Evolutionary conservation across 2,329 filamentous ascomycete species (phyloP).

Genomic region (Xylariales sp.): DNA sequence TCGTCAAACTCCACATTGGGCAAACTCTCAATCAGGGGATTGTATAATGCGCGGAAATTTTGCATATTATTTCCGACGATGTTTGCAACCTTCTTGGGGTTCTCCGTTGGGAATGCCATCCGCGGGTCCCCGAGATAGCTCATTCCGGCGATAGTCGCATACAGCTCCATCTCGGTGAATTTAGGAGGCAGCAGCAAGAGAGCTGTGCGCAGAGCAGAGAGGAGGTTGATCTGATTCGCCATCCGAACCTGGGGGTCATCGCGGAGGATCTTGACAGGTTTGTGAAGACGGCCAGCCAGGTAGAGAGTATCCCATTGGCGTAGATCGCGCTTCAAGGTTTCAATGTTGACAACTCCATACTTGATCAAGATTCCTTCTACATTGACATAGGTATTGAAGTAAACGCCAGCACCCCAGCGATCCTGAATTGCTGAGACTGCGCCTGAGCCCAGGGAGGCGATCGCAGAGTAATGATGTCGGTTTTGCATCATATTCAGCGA

Average conservation of each 20-base stretch:
- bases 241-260: slow-evolving; percentile 90
- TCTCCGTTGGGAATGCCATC: slow-evolving; percentile 86
- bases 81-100: slow-evolving; percentile 87
- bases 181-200: slow-evolving; percentile 77
- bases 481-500: slow-evolving; percentile 86
- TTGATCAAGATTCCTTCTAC: slow-evolving; percentile 96
- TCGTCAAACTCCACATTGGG: slow-evolving; percentile 82
- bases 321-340: slow-evolving; percentile 82
- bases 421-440: slow-evolving; percentile 84
- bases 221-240: slow-evolving; percentile 91
- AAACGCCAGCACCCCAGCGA: slow-evolving; percentile 84
- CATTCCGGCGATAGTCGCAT: slow-evolving; percentile 85
- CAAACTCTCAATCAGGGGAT: slow-evolving; percentile 81
- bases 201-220: slow-evolving; percentile 86
- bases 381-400: slow-evolving; percentile 94
- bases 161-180: slow-evolving; percentile 85
- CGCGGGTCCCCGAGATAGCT: slow-evolving; percentile 96
- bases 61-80: slow-evolving; percentile 89
- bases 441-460: slow-evolving; percentile 80
- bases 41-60: slow-evolving; percentile 89
- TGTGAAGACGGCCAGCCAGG: slow-evolving; percentile 91
- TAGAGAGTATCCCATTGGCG: slow-evolving; percentile 92
- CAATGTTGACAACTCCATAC: slow-evolving; percentile 93
- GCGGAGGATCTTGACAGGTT: slow-evolving; percentile 90
- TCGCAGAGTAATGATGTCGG: slow-evolving; percentile 83